A percentile compares a stretch with the other conserved stretches of the same genome.
Conservation (phyloP, 257 asterid species). For the Ballota nigra region DNA sequence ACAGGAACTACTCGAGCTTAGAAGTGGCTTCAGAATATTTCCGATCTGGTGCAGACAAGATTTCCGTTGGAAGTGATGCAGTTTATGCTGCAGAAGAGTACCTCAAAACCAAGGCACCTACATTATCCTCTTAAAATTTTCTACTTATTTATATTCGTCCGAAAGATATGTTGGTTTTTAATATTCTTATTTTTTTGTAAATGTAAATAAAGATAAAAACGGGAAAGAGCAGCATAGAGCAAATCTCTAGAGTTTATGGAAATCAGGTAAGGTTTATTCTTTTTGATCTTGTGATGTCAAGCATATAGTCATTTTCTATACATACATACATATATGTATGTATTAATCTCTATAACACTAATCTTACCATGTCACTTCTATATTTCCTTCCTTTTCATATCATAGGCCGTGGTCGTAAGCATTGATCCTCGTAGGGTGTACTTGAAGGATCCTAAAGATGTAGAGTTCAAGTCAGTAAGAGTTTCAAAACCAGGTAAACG, state of each 20-base stretch:
- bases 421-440: slow-evolving; percentile 92
- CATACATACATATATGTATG: too few species aligned
- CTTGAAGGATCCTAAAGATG: slow-evolving; percentile 65
- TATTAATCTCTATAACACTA: neutral
- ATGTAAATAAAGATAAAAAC: slow-evolving; percentile 61
- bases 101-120: slow-evolving; percentile 66
- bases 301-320: neutral
- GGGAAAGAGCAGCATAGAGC: slow-evolving; percentile 93
- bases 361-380: slow-evolving; percentile 3
- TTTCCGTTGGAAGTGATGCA: slow-evolving; percentile 98
- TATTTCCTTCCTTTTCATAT: neutral
- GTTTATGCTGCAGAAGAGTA: slow-evolving; percentile 96
- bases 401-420: slow-evolving; percentile 96
- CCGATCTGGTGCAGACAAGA: slow-evolving; percentile 96
- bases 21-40: slow-evolving; percentile 98
- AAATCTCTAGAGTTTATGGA: slow-evolving; percentile 89
- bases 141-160: neutral
- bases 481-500: slow-evolving; percentile 67
- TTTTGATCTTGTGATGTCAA: neutral
- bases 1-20: slow-evolving; percentile 88
- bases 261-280: slow-evolving; percentile 57
- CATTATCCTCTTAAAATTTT: slow-evolving; percentile 8
- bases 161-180: neutral
- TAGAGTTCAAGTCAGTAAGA: slow-evolving; percentile 64
- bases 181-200: slow-evolving; percentile 24